Evolutionary conservation across 441 rosid species (phyloP).

Genomic region (Euphorbia schlechtendalii): DNA sequence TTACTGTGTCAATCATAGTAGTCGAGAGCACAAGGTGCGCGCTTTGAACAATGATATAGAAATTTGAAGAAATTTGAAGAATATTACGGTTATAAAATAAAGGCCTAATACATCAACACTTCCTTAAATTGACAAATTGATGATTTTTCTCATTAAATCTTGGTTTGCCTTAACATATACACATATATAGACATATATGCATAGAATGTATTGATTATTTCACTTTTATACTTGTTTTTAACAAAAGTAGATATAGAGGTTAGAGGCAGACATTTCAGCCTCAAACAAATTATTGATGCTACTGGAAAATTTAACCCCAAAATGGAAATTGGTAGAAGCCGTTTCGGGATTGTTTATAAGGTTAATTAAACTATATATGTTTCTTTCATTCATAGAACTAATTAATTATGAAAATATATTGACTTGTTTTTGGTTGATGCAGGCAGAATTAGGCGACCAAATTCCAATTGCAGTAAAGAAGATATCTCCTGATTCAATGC

Average conservation of each 20-base stretch:
- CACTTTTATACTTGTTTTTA: background rate
- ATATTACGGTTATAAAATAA: no score
- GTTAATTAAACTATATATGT: background rate
- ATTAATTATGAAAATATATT: background rate
- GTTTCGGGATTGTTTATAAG: constrained; percentile 9
- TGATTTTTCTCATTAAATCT: no score
- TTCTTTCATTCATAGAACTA: background rate
- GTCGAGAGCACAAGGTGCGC: no score
- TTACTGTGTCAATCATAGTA: no score
- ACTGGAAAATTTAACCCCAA: constrained; percentile 6
- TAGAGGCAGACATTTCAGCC: background rate
- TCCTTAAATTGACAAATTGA: no score
- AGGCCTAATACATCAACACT: no score
- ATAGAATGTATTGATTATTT: background rate
- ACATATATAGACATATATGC: no score
- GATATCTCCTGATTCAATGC: constrained; percentile 1
- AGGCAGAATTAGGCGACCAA: constrained; percentile 6
- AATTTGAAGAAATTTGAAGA: no score
- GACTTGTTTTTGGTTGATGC: background rate
- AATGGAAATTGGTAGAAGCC: background rate
- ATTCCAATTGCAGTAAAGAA: constrained; percentile 9
- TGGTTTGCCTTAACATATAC: no score
- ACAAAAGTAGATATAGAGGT: background rate
- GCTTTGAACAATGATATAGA: no score
- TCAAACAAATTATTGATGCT: constrained; percentile 4